Evolutionary conservation across 768 basidiomycete species (phyloP).

Genomic region (Imleria badia): DNA sequence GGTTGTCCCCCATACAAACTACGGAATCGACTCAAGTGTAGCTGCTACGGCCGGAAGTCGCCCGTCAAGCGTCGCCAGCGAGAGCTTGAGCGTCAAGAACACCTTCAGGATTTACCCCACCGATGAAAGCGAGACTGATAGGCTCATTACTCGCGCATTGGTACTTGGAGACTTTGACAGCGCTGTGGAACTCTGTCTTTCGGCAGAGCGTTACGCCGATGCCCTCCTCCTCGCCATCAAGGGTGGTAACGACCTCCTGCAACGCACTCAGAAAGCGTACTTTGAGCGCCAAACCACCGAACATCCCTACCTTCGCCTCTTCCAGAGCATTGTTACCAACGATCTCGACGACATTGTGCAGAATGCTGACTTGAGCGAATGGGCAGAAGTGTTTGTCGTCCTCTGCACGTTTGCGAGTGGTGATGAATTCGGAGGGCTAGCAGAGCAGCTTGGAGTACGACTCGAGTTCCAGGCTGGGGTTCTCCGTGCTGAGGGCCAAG

Average conservation of each 20-base stretch:
- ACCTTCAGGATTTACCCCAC: constrained; percentile 89
- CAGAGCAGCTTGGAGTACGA: constrained; percentile 88
- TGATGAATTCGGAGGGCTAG: constrained; percentile 84
- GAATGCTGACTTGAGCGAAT: constrained; percentile 91
- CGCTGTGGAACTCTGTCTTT: constrained; percentile 89
- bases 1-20: constrained; percentile 75
- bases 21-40: constrained; percentile 83
- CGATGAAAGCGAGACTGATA: constrained; percentile 85
- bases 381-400: constrained; percentile 96
- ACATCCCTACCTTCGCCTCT: constrained; percentile 86
- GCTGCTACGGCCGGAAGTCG: constrained; percentile 95
- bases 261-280: constrained; percentile 89
- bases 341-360: constrained; percentile 94
- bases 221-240: constrained; percentile 92
- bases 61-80: constrained; percentile 71
- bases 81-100: constrained; percentile 51
- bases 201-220: constrained; percentile 88
- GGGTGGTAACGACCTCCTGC: constrained; percentile 84
- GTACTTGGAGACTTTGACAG: constrained; percentile 95
- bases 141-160: constrained; percentile 86
- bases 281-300: constrained; percentile 78
- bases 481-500: constrained; percentile 48
- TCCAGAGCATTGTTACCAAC: constrained; percentile 91
- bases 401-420: constrained; percentile 88
- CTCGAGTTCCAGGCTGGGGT: constrained; percentile 83